phyloP scores from a whole-genome alignment of 176 grass and related monocot genomes.

The Lolium perenne region DNA sequence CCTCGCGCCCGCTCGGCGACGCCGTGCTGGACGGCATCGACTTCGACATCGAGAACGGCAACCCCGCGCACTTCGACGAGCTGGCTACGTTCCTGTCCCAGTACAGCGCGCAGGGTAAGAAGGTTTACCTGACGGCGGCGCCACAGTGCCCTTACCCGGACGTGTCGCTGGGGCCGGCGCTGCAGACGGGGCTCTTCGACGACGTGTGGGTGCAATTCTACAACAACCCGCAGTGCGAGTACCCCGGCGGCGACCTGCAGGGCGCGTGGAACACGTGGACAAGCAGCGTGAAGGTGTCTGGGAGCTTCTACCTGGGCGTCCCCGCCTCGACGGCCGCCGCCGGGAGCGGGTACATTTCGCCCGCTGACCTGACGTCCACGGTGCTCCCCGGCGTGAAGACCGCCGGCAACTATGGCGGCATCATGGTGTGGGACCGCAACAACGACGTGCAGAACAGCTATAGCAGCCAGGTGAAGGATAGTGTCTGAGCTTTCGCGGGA shows the following conservation, averaged over 20 bases:
- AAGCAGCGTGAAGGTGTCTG: constrained; percentile 38
- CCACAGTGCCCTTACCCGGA: constrained; percentile 56
- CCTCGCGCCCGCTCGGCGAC: constrained; percentile 53
- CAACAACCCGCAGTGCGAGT: constrained; percentile 74
- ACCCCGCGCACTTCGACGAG: constrained; percentile 48
- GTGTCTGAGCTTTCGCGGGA: constrained; percentile 34
- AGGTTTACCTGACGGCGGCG: constrained; percentile 40
- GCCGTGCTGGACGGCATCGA: constrained; percentile 81
- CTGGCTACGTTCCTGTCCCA: constrained; percentile 47
- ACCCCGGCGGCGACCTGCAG: constrained; percentile 59
- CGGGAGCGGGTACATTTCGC: constrained; percentile 45
- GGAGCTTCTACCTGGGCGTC: constrained; percentile 63
- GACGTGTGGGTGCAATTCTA: constrained; percentile 91
- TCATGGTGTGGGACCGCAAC: constrained; percentile 75
- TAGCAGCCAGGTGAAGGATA: constrained; percentile 49
- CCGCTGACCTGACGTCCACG: constrained; percentile 34
- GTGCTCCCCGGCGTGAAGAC: constrained; percentile 49
- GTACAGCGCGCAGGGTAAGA: constrained; percentile 24
- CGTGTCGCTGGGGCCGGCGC: constrained; percentile 31
- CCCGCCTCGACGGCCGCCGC: constrained; percentile 51
- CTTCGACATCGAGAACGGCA: constrained; percentile 63
- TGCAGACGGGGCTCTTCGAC: constrained; percentile 64
- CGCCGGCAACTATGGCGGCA: constrained; percentile 52
- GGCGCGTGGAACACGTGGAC: constrained; percentile 63
- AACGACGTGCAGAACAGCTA: constrained; percentile 51